Percentiles rank a stretch among this genome's conserved stretches.
Conservation (phyloP, 805 yeast species). For the Phaffomyces opuntiae region DNA sequence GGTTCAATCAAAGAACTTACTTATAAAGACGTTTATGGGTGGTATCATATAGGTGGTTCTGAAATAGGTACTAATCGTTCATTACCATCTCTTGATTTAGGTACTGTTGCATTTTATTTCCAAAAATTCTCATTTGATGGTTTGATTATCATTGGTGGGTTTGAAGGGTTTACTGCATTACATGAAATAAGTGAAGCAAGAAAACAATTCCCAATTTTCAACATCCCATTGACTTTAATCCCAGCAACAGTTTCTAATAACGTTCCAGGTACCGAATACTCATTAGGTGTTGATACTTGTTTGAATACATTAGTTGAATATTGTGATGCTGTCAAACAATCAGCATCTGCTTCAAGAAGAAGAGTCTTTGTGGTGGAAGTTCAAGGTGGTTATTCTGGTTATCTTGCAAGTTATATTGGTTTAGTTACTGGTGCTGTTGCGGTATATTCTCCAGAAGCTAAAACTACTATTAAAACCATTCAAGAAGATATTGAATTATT, state of each 20-base stretch:
- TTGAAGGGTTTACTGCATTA: slow-evolving; percentile 88
- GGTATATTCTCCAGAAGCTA: slow-evolving; percentile 84
- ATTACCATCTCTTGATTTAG: slow-evolving; percentile 74
- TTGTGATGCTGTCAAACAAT: slow-evolving; percentile 92
- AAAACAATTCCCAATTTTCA: slow-evolving; percentile 75
- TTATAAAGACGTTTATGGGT: slow-evolving; percentile 84
- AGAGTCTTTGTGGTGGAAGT: slow-evolving; percentile 95
- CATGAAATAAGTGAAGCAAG: slow-evolving; percentile 78
- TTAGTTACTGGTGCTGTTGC: slow-evolving; percentile 89
- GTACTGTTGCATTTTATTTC: slow-evolving; percentile 87
- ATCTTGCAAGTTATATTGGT: slow-evolving; percentile 79
- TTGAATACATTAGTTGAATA: slow-evolving; percentile 83
- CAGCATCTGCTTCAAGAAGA: slow-evolving; percentile 90
- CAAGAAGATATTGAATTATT: slow-evolving; percentile 70
- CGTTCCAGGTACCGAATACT: slow-evolving; percentile 98
- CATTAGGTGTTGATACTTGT: slow-evolving; percentile 94
- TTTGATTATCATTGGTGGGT: slow-evolving; percentile 87
- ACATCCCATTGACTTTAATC: slow-evolving; percentile 87
- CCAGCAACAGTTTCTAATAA: slow-evolving; percentile 97
- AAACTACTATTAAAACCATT: slow-evolving; percentile 58
- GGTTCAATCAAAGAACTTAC: slow-evolving; percentile 68
- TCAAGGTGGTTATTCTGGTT: slow-evolving; percentile 97
- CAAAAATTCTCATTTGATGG: slow-evolving; percentile 88
- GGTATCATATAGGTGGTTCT: slow-evolving; percentile 90
- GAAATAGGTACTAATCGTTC: slow-evolving; percentile 95